Percentiles rank a stretch among this genome's conserved stretches.
phyloP scores from a whole-genome alignment of 1,284 basidiomycete genomes.

The Rhodotorula sp. region DNA sequence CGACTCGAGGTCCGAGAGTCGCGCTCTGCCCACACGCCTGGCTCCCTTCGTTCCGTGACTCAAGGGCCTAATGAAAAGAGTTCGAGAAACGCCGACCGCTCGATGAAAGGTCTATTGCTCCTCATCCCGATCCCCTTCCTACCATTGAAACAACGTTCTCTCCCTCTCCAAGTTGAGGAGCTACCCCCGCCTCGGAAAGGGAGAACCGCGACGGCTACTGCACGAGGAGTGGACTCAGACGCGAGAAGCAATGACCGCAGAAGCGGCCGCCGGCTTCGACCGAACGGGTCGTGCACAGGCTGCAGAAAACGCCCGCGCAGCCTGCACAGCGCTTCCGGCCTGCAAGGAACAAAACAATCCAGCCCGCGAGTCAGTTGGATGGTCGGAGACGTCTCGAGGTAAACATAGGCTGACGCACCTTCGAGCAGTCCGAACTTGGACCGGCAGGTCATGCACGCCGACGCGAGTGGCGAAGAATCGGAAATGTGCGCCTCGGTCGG shows the following conservation, averaged over 20 bases:
- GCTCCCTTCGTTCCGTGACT: too few species aligned
- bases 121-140: too few species aligned
- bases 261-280: slow-evolving; percentile 23
- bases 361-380: too few species aligned
- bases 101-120: too few species aligned
- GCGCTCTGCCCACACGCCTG: too few species aligned
- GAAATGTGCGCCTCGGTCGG: slow-evolving; percentile 11
- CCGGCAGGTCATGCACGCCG: slow-evolving; percentile 17
- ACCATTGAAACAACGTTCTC: too few species aligned
- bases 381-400: too few species aligned
- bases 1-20: too few species aligned
- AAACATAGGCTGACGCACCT: neutral
- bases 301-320: slow-evolving; percentile 21
- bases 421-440: slow-evolving; percentile 15
- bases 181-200: too few species aligned
- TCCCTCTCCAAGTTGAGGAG: too few species aligned
- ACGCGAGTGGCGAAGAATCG: neutral
- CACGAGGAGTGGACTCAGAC: neutral
- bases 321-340: slow-evolving; percentile 10
- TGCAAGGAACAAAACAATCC: neutral
- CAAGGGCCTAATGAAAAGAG: too few species aligned
- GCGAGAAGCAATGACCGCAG: slow-evolving; percentile 14
- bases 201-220: neutral
- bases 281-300: slow-evolving; percentile 8
- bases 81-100: too few species aligned